Base-by-base conservation (phyloP, 169 alveolate genomes). In the Plasmodium fragile region DNA sequence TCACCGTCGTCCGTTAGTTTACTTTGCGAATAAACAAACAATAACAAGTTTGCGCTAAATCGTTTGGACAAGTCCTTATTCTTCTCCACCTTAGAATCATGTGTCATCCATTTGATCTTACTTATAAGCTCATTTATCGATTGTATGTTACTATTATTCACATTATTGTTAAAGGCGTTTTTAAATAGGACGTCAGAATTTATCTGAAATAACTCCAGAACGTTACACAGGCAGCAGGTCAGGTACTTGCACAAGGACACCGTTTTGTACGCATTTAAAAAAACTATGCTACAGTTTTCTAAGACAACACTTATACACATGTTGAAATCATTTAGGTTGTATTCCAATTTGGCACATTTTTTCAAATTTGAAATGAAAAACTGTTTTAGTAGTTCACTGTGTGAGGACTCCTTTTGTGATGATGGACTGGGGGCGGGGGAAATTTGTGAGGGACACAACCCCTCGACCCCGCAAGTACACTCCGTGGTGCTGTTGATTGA, bases 81-180 rank as follows among this genome's bases (percentile, higher is more conserved):
- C 77, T 91, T 91, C 36, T 79, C 94, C 34, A 91, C 75, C 77
- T 91, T 91, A 8, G 94, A 91, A 91, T 91, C 94, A 28, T 91
- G 94, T 3, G 77, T 69, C 92, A 91, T 81, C 94, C 91, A 91
- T 71, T 91, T 91, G 25, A 91, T 80, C n/a, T 69, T 91, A 2
- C 92, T 28, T 32, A 91, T 52, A 53, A 91, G 28, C 5, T 43
- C 39, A 18, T 91, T 91, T 36, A 91, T 71, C 8, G 94, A 91
- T 30, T 81, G 55, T 18, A 91, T 91, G 59, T 91, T 91, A 25
- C 94, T 91, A 81, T 91, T 91, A 43, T 91, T 91, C 39, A 71
- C 41, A 16, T 91, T 91, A 30, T 81, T 91, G 39, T 91, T 91
- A 91, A 91, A 91, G 36, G 91, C 18, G 36, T 91, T 91, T 28